Evolutionary conservation across 148 eudicot genomes (phyloP), one percentile per base, ranked within the genome.

Genomic region (Vaccinium darrowii): DNA sequence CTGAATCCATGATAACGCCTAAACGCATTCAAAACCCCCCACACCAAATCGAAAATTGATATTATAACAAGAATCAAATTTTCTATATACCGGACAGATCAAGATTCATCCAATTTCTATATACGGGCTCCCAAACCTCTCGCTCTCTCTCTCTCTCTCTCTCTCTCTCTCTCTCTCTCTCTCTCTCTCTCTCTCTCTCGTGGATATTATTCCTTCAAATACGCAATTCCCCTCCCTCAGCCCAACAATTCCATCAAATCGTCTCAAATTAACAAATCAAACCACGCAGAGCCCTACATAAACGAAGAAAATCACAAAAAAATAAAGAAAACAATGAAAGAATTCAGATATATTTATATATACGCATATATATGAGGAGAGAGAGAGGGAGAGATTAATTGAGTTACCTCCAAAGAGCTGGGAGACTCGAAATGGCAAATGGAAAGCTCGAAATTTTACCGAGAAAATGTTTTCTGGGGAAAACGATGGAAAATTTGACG

Each of bases 1-100:
- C 91, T 16, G 79, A 82, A 76, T 90, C 95, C 99, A 93, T 96
- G 81, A 33, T 71, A 10, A 23, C 30, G 39, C 81, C 43, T 60
- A 69, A 5, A 43, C 21, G 36, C 84, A 75, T 72, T 81, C 81
- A 86, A 86, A 58, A 43, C 43, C 74, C 81, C 58, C 30, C 65
- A 79, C 62, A 15, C 85, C 69, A 58, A 60, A 60, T 67, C 14
- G 30, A 36, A 56, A 23, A 69, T 1, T 27, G 13, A 27, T 8
- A 1, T 23, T 18, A 76, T 12, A n/a, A 74, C 56, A 18, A 30
- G 33, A 16, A 81, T 27, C 50, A 27, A 43, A 36, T 18, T 18
- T 18, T 27, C 30, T 8, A 65, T 9, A 3, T n/a, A 19, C 6
- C 0, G 19, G 0, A 85, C 67, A 57, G 21, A 85, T 85, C 62